Evolutionary conservation across 2,329 filamentous ascomycete genomes (phyloP).

Genomic region (Escovopsis sp.): DNA sequence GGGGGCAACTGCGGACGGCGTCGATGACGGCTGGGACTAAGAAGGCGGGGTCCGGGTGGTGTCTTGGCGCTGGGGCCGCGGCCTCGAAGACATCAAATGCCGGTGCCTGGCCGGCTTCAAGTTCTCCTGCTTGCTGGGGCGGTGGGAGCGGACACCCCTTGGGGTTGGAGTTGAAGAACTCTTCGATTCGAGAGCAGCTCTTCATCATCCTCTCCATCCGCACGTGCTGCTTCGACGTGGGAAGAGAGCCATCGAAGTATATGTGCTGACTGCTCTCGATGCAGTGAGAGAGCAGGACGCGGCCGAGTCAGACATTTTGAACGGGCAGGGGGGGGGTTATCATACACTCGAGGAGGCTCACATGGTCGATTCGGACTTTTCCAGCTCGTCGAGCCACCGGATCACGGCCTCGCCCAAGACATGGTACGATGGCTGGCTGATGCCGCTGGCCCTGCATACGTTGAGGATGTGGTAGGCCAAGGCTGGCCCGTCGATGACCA

Average conservation of each 20-base stretch:
- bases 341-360: slow-evolving; percentile 22
- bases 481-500: slow-evolving; percentile 63
- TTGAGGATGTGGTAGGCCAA: slow-evolving; percentile 61
- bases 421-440: slow-evolving; percentile 46
- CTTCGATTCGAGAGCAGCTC: slow-evolving; percentile 39
- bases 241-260: slow-evolving; percentile 77
- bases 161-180: slow-evolving; percentile 23
- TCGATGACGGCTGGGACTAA: slow-evolving; percentile 68
- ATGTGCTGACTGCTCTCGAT: slow-evolving; percentile 36
- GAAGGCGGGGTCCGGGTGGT: slow-evolving; percentile 45
- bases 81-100: slow-evolving; percentile 13
- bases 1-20: slow-evolving; percentile 34
- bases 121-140: slow-evolving; percentile 6
- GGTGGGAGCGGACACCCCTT: slow-evolving; percentile 13
- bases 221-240: slow-evolving; percentile 46
- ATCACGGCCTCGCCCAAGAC: slow-evolving; percentile 45
- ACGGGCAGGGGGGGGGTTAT: too few species aligned
- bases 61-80: slow-evolving; percentile 15
- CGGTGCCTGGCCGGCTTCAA: neutral
- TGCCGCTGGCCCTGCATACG: slow-evolving; percentile 33
- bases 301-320: neutral
- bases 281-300: slow-evolving; percentile 1
- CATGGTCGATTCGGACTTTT: slow-evolving; percentile 43
- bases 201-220: slow-evolving; percentile 46
- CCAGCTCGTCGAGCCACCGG: slow-evolving; percentile 48